Percentiles rank a stretch among this genome's conserved stretches.
Conservation (phyloP, 352 stramenopile species). For the Globisporangium recalcitrans region DNA sequence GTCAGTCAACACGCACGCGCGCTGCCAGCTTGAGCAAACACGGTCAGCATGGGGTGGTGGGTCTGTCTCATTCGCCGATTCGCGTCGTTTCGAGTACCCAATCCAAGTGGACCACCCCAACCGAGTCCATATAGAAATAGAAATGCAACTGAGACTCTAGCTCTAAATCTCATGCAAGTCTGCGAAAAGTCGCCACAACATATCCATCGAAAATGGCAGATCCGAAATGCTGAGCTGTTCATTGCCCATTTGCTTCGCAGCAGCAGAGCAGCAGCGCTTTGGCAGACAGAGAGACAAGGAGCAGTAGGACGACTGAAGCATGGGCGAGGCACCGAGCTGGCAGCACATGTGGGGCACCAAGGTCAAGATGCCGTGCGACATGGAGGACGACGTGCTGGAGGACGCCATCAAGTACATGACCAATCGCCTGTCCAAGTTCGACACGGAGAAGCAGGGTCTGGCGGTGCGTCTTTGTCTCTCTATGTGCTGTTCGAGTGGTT, state of each 20-base stretch:
- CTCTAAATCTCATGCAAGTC: background rate
- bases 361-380: constrained; percentile 86
- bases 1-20: background rate
- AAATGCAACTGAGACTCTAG: background rate
- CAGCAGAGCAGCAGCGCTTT: background rate
- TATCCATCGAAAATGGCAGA: background rate
- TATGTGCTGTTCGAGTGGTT: no score
- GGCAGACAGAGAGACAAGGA: background rate
- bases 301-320: constrained; percentile 16
- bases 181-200: constrained; percentile 11
- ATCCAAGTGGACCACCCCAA: background rate
- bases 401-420: constrained; percentile 80
- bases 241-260: background rate
- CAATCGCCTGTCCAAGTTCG: constrained; percentile 45
- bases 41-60: background rate
- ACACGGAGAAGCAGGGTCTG: constrained; percentile 80
- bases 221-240: background rate
- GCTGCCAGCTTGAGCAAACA: background rate
- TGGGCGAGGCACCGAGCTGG: constrained; percentile 77
- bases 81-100: constrained; percentile 8
- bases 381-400: constrained; percentile 86
- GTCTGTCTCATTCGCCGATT: background rate
- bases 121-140: constrained; percentile 6
- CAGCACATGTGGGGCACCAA: constrained; percentile 86
- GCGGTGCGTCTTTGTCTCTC: constrained; percentile 42